Percentiles rank a stretch among this genome's conserved stretches.
phyloP scores from a whole-genome alignment of 2,329 filamentous ascomycete species.

The Cladosporium sp. region DNA sequence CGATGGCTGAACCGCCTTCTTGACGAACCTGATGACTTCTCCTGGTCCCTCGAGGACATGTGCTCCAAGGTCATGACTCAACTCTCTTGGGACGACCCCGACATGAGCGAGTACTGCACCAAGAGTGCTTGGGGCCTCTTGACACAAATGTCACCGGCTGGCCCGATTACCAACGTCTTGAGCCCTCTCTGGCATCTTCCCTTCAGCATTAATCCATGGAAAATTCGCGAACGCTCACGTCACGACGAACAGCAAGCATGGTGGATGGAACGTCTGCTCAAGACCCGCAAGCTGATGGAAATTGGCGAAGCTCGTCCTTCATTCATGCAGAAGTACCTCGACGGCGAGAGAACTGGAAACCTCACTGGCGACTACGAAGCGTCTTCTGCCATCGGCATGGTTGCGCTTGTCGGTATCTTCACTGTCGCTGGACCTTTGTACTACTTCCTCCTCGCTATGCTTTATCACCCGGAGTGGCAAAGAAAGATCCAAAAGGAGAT shows the following conservation, averaged over 20 bases:
- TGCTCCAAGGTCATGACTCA: conserved; percentile 58
- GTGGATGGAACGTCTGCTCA: conserved; percentile 52
- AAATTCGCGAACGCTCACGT: conserved; percentile 52
- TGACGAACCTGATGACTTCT: conserved; percentile 53
- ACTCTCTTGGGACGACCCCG: conserved; percentile 55
- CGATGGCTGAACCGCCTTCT: conserved; percentile 53
- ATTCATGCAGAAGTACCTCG: conserved; percentile 46
- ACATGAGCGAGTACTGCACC: conserved; percentile 50
- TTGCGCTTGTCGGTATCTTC: conserved; percentile 39
- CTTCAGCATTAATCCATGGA: conserved; percentile 54
- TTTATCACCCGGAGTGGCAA: conserved; percentile 52
- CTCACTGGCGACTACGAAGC: conserved; percentile 40
- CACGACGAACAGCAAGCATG: conserved; percentile 55
- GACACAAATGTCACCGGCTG: conserved; percentile 59
- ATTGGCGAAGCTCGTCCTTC: conserved; percentile 44
- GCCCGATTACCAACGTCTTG: conserved; percentile 58
- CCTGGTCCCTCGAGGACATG: conserved; percentile 56
- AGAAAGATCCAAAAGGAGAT: conserved; percentile 48
- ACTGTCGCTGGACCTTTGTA: conserved; percentile 35
- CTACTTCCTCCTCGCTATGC: conserved; percentile 43
- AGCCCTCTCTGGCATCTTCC: conserved; percentile 58
- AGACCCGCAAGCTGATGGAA: conserved; percentile 42
- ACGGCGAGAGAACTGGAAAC: conserved; percentile 39
- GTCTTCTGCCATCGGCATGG: conserved; percentile 38
- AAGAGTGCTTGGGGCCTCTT: conserved; percentile 57